phyloP scores from a whole-genome alignment of 495 filamentous ascomycete species.

The Podospora sp. region DNA sequence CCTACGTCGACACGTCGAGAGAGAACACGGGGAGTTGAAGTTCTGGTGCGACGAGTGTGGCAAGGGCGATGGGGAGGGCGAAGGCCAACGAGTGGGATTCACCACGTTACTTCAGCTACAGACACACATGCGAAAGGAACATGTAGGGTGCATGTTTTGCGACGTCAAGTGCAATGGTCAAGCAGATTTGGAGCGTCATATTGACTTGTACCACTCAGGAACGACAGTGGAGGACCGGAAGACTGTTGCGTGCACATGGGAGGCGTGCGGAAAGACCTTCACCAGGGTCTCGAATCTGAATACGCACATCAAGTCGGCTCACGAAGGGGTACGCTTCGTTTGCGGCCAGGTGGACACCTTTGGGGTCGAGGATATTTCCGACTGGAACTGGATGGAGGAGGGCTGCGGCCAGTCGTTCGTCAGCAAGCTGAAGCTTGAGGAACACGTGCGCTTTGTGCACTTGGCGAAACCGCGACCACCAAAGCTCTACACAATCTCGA shows the following conservation, averaged over 20 bases:
- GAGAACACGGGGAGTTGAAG: constrained; percentile 66
- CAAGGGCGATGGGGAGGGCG: constrained; percentile 30
- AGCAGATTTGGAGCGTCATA: constrained; percentile 65
- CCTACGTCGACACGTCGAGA: constrained; percentile 69
- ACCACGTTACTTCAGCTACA: constrained; percentile 69
- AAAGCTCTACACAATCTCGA: constrained; percentile 35
- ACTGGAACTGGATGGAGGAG: constrained; percentile 62
- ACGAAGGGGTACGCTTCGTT: constrained; percentile 70
- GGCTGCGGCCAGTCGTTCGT: constrained; percentile 72
- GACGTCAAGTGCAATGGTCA: constrained; percentile 61
- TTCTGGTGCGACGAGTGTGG: constrained; percentile 75
- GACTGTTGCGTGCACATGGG: constrained; percentile 62
- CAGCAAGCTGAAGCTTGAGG: constrained; percentile 74
- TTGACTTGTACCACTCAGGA: constrained; percentile 69
- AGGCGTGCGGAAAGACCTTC: constrained; percentile 71
- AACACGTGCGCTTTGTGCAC: constrained; percentile 78
- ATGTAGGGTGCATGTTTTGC: constrained; percentile 77
- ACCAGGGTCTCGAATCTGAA: constrained; percentile 78
- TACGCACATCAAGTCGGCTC: constrained; percentile 73
- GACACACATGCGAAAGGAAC: constrained; percentile 67
- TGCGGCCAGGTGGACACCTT: constrained; percentile 68
- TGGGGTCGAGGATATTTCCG: constrained; percentile 57
- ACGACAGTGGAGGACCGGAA: constrained; percentile 63
- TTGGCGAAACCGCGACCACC: constrained; percentile 57
- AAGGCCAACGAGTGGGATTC: constrained; percentile 57